A percentile compares a stretch with the other conserved stretches of the same genome.
phyloP scores from a whole-genome alignment of 78 protist species.

The Polysphondylium violaceum region DNA sequence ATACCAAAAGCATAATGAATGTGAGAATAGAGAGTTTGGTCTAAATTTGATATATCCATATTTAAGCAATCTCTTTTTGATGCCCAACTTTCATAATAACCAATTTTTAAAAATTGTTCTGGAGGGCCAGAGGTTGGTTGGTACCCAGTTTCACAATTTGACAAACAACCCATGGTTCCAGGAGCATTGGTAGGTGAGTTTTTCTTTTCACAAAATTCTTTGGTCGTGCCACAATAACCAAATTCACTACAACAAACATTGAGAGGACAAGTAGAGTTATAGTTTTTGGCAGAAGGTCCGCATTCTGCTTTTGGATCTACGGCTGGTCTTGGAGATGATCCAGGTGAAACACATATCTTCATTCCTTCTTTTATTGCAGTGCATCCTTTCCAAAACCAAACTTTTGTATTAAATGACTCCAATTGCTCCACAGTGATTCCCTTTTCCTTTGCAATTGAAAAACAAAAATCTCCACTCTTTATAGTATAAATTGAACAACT shows the following conservation, averaged over 20 bases:
- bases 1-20: background rate
- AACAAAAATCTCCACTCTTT: background rate
- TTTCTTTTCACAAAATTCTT: background rate
- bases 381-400: background rate
- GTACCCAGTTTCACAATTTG: background rate
- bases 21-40: background rate
- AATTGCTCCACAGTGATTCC: background rate
- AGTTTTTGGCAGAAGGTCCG: background rate
- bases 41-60: background rate
- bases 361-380: background rate
- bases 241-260: slow-evolving; percentile 4
- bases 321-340: background rate
- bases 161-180: slow-evolving; percentile 1
- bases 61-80: background rate
- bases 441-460: background rate
- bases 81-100: slow-evolving; percentile 9
- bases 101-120: background rate
- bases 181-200: background rate
- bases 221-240: background rate
- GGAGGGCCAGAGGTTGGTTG: background rate
- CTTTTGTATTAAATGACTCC: background rate
- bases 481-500: background rate
- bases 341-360: background rate
- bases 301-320: background rate
- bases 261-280: background rate